Percentiles rank a stretch among this genome's conserved stretches.
These are phyloP conservation scores for Aspergillus tanneri DNA, from an alignment of 2,329 filamentous ascomycete species.

Conservation along the genomic window DNA sequence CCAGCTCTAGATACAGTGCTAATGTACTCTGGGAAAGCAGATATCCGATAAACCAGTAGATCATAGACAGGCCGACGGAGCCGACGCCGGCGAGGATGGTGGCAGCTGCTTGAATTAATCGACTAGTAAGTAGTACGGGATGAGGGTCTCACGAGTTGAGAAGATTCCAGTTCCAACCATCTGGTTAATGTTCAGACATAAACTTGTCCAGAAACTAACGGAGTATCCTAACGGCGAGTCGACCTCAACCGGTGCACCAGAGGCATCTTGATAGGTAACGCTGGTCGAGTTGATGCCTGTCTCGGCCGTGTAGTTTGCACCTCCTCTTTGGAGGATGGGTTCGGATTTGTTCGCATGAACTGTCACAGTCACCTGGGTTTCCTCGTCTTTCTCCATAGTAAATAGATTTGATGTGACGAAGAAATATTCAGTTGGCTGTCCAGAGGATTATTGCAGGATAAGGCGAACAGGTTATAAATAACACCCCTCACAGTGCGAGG, in stretches of 20 bases:
- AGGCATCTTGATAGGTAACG: conserved; percentile 59
- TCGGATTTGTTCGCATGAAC: background rate
- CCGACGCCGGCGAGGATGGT: conserved; percentile 59
- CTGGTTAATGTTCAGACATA: conserved; percentile 61
- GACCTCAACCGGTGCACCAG: conserved; percentile 61
- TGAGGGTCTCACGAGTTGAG: conserved; percentile 56
- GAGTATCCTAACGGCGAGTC: conserved; percentile 60
- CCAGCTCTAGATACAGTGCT: conserved; percentile 62
- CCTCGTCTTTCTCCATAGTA: background rate
- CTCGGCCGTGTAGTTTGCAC: conserved; percentile 16
- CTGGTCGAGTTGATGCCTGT: conserved; percentile 46
- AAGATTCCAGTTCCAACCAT: conserved; percentile 67
- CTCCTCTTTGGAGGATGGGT: conserved; percentile 8
- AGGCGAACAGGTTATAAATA: too few species aligned
- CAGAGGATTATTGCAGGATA: too few species aligned
- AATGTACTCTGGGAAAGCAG: conserved; percentile 57
- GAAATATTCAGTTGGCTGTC: too few species aligned
- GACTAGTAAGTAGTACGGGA: background rate
- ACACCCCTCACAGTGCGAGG: too few species aligned
- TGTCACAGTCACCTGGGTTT: background rate
- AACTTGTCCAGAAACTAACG: conserved; percentile 56
- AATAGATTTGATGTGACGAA: background rate
- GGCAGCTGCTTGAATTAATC: conserved; percentile 46
- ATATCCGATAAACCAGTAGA: conserved; percentile 66
- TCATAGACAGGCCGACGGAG: conserved; percentile 60